These are phyloP conservation scores for Pestalotiopsis sp. DNA, from an alignment of 2,329 filamentous ascomycete genomes.

Conservation along the genomic window DNA sequence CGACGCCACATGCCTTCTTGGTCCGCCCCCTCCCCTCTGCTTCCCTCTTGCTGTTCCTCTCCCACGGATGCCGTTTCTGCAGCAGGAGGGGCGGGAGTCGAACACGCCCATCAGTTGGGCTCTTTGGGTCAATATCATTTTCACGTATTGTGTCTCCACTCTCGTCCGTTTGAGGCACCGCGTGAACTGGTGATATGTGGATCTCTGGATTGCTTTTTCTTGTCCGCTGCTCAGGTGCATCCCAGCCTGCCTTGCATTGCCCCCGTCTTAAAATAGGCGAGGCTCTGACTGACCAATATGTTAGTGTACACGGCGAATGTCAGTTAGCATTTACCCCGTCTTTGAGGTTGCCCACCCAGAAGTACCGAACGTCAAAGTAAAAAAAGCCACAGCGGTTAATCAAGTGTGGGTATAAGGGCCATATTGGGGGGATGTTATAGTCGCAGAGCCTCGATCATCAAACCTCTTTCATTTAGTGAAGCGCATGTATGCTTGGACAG, in stretches of 20 bases:
- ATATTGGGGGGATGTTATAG: not conserved
- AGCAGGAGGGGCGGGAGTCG: not conserved
- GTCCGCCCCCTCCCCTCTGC: no score
- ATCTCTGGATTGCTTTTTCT: not conserved
- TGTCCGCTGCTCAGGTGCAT: not conserved
- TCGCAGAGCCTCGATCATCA: not conserved
- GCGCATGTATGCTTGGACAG: not conserved
- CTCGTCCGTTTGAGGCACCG: not conserved
- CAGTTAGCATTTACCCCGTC: not conserved
- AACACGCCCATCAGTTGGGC: not conserved
- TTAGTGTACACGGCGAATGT: not conserved
- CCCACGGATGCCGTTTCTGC: not conserved
- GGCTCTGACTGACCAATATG: not conserved
- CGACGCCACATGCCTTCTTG: not conserved
- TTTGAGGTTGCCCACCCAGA: not conserved
- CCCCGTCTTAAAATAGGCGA: not conserved
- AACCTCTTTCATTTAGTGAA: not conserved
- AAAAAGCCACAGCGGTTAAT: not conserved
- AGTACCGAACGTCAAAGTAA: not conserved
- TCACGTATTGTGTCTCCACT: not conserved
- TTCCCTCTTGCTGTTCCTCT: not conserved
- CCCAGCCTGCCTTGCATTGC: not conserved
- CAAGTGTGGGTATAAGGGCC: not conserved
- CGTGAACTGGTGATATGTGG: not conserved
- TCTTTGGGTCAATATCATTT: not conserved